Conservation (phyloP, 176 grass and related monocot genomes). For the Carex myosuroides region DNA sequence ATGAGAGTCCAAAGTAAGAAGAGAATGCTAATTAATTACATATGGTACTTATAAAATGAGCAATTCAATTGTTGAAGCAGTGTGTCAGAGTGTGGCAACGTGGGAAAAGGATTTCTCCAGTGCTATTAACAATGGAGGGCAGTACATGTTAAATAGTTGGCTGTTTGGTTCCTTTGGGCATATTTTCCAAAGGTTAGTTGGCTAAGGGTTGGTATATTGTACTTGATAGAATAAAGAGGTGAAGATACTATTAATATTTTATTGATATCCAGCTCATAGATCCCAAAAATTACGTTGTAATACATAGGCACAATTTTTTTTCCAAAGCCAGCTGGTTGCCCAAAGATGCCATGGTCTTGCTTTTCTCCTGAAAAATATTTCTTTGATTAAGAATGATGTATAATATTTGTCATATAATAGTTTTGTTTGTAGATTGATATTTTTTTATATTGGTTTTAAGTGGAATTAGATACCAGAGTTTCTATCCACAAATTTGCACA, state of each 20-base stretch:
- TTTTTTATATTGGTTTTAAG: not conserved
- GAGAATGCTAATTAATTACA: not conserved
- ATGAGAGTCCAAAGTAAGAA: too few species aligned
- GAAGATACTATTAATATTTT: constrained; percentile 11
- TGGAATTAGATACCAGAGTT: not conserved
- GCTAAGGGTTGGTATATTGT: constrained; percentile 4
- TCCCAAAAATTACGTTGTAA: not conserved
- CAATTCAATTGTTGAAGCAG: not conserved
- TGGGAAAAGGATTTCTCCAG: not conserved
- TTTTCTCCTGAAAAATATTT: not conserved
- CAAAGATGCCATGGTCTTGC: not conserved
- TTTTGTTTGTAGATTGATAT: not conserved
- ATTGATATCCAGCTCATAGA: constrained; percentile 11
- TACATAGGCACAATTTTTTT: not conserved
- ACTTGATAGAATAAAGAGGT: constrained; percentile 11
- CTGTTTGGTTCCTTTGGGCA: constrained; percentile 5
- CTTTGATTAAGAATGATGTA: not conserved
- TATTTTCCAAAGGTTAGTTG: constrained; percentile 23
- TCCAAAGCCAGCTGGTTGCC: not conserved
- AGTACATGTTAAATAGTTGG: not conserved
- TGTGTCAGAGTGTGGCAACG: not conserved
- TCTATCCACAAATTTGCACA: not conserved
- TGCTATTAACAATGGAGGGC: not conserved
- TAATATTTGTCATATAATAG: not conserved
- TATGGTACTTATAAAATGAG: not conserved